Evolutionary conservation across 2,329 filamentous ascomycete species (phyloP), one percentile per base, ranked within the genome.

Genomic region (Tolypocladium amazonense): DNA sequence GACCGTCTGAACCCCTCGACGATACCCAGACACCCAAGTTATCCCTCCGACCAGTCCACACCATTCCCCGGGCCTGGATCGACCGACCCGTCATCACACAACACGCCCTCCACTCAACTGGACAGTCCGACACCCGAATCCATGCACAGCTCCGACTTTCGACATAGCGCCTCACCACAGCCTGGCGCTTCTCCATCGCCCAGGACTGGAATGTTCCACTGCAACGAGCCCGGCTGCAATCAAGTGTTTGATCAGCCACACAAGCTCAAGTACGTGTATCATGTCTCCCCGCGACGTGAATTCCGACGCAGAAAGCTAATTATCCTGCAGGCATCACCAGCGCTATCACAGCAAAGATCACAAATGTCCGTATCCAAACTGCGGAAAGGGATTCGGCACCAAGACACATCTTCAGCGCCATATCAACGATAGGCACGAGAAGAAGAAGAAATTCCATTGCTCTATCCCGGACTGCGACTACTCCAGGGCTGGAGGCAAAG

Each of bases 381-480:
- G 83, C 64, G 78, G 76, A 58, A 83, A 81, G 67, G 77, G 77
- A 27, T 86, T 86, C 60, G 83, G 83, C 58, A 86, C 83, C 25
- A 84, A 84, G 67, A 85, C 83, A 4, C 83, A 85, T 67, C 73
- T 86, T 54, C 81, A 84, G 65, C 81, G 83, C 12, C 83, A 86
- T 65, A 79, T 85, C 67, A 85, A 86, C 68, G 83, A 85, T 66
- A 80, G 83, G 60, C 83, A 86, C 67, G 76, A 78, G 64, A 84
- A 84, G 72, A 81, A 79, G 61, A 81, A 81, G 68, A 82, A 82
- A 61, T 85, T 81, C 59, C 81, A 85, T 67, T 86, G 83, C 65
- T 80, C 77, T 0, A 76, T 82, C 5, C 74, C 73, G 2, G 77
- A 76, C 8, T 86, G 83, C 65, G 75, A 79, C 6, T 85, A 83